Evolutionary conservation across 495 filamentous ascomycete genomes (phyloP).

Genomic region (Gamarada debralockiae): DNA sequence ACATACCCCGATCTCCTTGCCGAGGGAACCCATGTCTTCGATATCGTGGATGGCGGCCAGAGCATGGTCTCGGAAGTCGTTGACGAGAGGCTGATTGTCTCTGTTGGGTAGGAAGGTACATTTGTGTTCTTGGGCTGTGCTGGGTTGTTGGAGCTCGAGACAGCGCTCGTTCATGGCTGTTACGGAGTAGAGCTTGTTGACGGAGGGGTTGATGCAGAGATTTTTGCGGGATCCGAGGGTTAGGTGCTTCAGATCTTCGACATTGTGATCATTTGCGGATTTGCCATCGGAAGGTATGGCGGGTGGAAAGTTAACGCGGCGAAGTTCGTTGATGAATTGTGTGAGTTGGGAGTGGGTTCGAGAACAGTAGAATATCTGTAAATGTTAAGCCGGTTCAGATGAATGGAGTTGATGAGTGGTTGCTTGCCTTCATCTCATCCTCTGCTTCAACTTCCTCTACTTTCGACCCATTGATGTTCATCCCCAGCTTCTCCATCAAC

Average conservation of each 20-base stretch:
- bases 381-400: not conserved
- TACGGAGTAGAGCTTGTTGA: slow-evolving; percentile 63
- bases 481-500: slow-evolving; percentile 57
- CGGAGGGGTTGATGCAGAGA: slow-evolving; percentile 86
- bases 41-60: slow-evolving; percentile 88
- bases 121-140: slow-evolving; percentile 59
- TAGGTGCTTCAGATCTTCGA: slow-evolving; percentile 76
- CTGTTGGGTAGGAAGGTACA: slow-evolving; percentile 78
- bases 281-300: slow-evolving; percentile 38
- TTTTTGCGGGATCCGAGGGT: slow-evolving; percentile 88
- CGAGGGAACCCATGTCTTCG: slow-evolving; percentile 79
- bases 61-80: slow-evolving; percentile 84
- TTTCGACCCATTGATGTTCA: slow-evolving; percentile 19
- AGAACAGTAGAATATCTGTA: slow-evolving; percentile 84
- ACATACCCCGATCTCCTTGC: slow-evolving; percentile 77
- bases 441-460: slow-evolving; percentile 47
- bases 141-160: slow-evolving; percentile 79
- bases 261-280: slow-evolving; percentile 27
- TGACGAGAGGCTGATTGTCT: slow-evolving; percentile 64
- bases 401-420: slow-evolving; percentile 2
- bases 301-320: slow-evolving; percentile 74
- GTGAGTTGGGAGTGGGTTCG: slow-evolving; percentile 92
- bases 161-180: slow-evolving; percentile 96
- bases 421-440: slow-evolving; percentile 55
- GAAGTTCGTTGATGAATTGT: slow-evolving; percentile 89